Evolutionary conservation across 257 asterid species (phyloP).

Genomic region (Salvia miltiorrhiza): DNA sequence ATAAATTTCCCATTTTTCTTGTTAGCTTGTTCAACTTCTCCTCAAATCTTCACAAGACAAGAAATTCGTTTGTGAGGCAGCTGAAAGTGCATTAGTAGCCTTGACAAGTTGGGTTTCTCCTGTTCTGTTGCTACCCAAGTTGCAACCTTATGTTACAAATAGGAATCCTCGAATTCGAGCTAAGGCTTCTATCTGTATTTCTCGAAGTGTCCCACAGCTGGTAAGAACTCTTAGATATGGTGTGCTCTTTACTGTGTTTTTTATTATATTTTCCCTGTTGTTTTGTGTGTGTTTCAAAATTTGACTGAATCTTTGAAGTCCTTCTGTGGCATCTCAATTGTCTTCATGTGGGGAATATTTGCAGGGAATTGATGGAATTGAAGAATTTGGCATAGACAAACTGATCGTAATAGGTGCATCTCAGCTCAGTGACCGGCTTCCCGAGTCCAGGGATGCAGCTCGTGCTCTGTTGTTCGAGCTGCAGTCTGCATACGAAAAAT

Average conservation of each 20-base stretch:
- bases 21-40: conserved; percentile 80
- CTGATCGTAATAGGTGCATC: conserved; percentile 78
- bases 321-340: conserved; percentile 8
- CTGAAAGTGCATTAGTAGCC: conserved; percentile 67
- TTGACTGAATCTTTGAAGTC: neutral
- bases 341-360: neutral
- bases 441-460: conserved; percentile 93
- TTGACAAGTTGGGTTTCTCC: conserved; percentile 83
- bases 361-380: conserved; percentile 78
- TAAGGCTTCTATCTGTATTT: conserved; percentile 77
- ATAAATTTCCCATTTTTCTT: conserved; percentile 1
- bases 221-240: conserved; percentile 38
- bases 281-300: neutral
- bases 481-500: conserved; percentile 55
- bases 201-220: conserved; percentile 62
- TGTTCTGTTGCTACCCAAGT: conserved; percentile 65
- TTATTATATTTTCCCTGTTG: neutral
- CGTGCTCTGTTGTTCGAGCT: conserved; percentile 73
- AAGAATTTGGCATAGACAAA: conserved; percentile 73
- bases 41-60: conserved; percentile 97
- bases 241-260: neutral
- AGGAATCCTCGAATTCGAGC: conserved; percentile 95
- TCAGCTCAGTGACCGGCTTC: conserved; percentile 87
- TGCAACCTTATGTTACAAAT: conserved; percentile 69
- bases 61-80: conserved; percentile 91